Conservation (phyloP, 73 alveolate genomes). For the Stentor roeselii region DNA sequence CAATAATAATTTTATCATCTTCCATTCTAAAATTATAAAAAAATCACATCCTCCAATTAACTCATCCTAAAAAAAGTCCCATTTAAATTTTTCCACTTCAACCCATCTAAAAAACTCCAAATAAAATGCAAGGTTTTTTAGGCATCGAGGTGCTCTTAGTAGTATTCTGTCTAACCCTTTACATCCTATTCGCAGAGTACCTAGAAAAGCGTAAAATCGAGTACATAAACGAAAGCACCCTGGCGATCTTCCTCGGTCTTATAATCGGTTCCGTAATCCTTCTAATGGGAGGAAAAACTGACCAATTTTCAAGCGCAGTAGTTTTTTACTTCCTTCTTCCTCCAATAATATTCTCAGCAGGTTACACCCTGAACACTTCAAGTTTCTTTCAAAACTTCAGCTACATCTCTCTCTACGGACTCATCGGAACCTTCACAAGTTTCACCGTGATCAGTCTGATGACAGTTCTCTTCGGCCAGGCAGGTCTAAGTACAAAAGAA, state of each 20-base stretch:
- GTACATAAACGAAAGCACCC: constrained; percentile 74
- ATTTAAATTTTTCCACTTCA: too few species aligned
- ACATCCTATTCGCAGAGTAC: constrained; percentile 53
- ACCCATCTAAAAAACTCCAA: not conserved
- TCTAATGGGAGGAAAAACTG: constrained; percentile 24
- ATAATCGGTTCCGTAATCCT: constrained; percentile 51
- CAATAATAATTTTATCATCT: too few species aligned
- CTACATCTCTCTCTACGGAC: constrained; percentile 78
- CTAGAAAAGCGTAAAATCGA: constrained; percentile 61
- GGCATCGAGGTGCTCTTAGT: constrained; percentile 61
- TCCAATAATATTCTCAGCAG: constrained; percentile 96
- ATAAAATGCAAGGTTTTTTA: constrained; percentile 40
- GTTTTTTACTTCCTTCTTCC: constrained; percentile 93
- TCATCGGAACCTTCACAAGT: constrained; percentile 78
- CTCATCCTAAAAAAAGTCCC: too few species aligned
- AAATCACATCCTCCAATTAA: too few species aligned
- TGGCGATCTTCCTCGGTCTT: constrained; percentile 75
- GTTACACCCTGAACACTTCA: constrained; percentile 81
- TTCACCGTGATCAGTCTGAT: constrained; percentile 69
- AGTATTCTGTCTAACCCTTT: constrained; percentile 42
- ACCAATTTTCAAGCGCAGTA: constrained; percentile 40
- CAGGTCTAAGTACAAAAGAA: constrained; percentile 49
- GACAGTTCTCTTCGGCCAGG: constrained; percentile 56
- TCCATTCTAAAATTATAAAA: too few species aligned
- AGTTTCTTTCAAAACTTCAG: constrained; percentile 78